Base-by-base conservation (phyloP, 2,329 filamentous ascomycete species). In the Xylaria hypoxylon region DNA sequence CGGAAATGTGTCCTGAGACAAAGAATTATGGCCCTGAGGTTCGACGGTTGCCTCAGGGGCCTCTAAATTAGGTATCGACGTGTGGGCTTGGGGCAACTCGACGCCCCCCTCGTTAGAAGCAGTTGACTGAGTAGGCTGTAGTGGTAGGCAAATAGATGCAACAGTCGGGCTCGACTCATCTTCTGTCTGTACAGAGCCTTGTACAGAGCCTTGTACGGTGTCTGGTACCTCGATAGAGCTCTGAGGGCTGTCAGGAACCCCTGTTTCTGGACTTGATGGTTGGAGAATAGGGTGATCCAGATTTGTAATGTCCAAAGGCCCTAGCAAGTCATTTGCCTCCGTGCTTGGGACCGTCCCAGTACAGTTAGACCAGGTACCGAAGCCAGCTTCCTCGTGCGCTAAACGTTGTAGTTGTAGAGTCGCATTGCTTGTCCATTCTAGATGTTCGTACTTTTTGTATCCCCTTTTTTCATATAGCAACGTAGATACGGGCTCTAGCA, bases 381-480 rank as follows among this genome's bases (percentile, higher is more conserved):
- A 40, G 2, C 61, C 53, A 6, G 22, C 15, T 17, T 42, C 40
- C 19, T 64, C 61, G 3, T 64, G 52, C 2, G 53, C 61, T 10
- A 59, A 31, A 28, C 61, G 61, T n/a, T 64, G 61, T 7, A 64
- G 22, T 44, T 75, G 73, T 28, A 74, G 51, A 0, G 65, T 71
- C 6, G 66, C 61, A 51, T 74, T 72, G 28, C 57, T 64, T 1
- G 42, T 53, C 73, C 73, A 75, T 50, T 74, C 73, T 10, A 73
- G 40, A 11, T 68, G 62, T 15, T 62, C 40, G 33, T 73, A 72
- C 50, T 66, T 53, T 5, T 51, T 52, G n/a, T 35, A 65, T 15
- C 6, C 58, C 52, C 35, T 44, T 6, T 55, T 55, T 3, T 59
- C 45, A 38, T 68, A 56, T 2, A 72, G 56, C 28, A 60, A 64